Conservation (phyloP, 2,329 filamentous ascomycete species). For the Sclerotinia nivalis region DNA sequence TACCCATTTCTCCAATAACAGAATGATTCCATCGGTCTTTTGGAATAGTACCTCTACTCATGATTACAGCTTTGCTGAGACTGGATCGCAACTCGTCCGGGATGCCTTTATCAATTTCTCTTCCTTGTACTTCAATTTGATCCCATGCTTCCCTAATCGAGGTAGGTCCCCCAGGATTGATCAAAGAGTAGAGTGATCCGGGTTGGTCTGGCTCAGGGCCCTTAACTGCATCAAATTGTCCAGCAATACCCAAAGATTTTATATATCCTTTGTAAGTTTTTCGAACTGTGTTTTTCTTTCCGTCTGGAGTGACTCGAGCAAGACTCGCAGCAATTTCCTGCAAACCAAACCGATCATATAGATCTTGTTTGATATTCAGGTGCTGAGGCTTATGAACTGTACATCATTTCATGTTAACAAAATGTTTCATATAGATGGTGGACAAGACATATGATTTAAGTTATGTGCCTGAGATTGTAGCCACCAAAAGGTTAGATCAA, state of each 20-base stretch:
- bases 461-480: slow-evolving; percentile 26
- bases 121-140: slow-evolving; percentile 54
- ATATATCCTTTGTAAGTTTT: slow-evolving; percentile 71
- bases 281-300: slow-evolving; percentile 65
- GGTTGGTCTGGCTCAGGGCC: slow-evolving; percentile 48
- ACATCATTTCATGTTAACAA: slow-evolving; percentile 42
- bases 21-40: slow-evolving; percentile 58
- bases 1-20: slow-evolving; percentile 55
- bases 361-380: slow-evolving; percentile 55
- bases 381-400: slow-evolving; percentile 43
- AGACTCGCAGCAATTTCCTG: slow-evolving; percentile 59
- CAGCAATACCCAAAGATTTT: slow-evolving; percentile 61
- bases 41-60: slow-evolving; percentile 58
- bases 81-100: slow-evolving; percentile 47
- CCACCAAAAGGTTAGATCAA: slow-evolving; percentile 25
- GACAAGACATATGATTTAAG: slow-evolving; percentile 25
- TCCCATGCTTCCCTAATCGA: slow-evolving; percentile 52
- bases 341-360: slow-evolving; percentile 60
- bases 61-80: slow-evolving; percentile 54
- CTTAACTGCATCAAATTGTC: slow-evolving; percentile 61
- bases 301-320: slow-evolving; percentile 63
- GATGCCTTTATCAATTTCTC: slow-evolving; percentile 57
- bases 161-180: slow-evolving; percentile 49
- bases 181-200: slow-evolving; percentile 49
- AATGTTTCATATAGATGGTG: slow-evolving; percentile 34